Conservation (phyloP, 306 rosid genomes). For the Rubus parviflorus region DNA sequence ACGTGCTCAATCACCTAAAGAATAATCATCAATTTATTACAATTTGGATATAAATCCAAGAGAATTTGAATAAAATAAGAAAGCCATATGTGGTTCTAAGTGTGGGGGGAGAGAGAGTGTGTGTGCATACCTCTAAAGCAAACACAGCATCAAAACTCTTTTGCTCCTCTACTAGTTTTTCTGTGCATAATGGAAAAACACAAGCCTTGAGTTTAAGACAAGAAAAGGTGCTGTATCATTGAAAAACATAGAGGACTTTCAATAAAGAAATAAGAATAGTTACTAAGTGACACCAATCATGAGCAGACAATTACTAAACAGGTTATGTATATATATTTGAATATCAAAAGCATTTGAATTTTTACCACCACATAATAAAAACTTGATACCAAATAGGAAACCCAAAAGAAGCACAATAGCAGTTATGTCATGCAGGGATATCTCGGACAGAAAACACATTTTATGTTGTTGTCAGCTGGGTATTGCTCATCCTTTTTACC, state of each 20-base stretch:
- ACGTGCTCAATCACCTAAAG: constrained; percentile 88
- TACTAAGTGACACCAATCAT: not conserved
- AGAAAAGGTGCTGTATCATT: not conserved
- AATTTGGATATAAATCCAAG: constrained; percentile 18
- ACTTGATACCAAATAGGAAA: not conserved
- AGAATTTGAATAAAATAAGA: constrained; percentile 10
- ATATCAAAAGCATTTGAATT: not conserved
- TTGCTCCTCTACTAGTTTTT: constrained; percentile 80
- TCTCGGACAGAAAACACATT: not conserved
- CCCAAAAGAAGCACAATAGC: not conserved
- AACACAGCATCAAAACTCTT: constrained; percentile 79
- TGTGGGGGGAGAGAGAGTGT: too few species aligned
- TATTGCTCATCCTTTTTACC: not conserved
- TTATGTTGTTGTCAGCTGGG: not conserved
- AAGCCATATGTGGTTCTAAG: not conserved
- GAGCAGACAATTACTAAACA: not conserved
- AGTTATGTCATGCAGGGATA: not conserved
- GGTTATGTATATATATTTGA: not conserved
- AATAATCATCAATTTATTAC: constrained; percentile 13
- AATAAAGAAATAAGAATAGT: not conserved
- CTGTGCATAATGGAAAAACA: constrained; percentile 42
- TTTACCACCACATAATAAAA: not conserved
- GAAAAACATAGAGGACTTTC: too few species aligned
- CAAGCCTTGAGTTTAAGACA: not conserved
- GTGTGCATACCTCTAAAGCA: constrained; percentile 63